Percentiles rank a stretch among this genome's conserved stretches.
Conservation (phyloP, 768 basidiomycete genomes). For the Pleurotus sapidus region DNA sequence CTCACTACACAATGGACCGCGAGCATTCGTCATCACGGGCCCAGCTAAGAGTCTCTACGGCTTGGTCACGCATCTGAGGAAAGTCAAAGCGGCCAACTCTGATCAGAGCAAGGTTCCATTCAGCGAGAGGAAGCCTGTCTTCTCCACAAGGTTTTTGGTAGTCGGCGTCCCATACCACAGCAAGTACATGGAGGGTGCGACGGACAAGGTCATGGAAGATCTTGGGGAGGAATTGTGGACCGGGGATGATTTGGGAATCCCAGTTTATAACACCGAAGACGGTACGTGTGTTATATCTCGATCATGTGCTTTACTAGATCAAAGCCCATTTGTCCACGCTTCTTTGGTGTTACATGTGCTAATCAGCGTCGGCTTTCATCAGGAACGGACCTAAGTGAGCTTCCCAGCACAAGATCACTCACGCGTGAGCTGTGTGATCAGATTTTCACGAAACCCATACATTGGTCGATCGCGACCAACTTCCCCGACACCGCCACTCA, state of each 20-base stretch:
- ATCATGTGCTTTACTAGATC: conserved; percentile 13
- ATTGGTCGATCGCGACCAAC: conserved; percentile 88
- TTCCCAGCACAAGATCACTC: conserved; percentile 53
- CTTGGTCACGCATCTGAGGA: conserved; percentile 86
- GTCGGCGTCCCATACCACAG: conserved; percentile 97
- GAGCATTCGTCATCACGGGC: conserved; percentile 90
- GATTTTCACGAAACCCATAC: conserved; percentile 88
- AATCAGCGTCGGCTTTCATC: conserved; percentile 8
- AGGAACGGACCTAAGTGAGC: conserved; percentile 83
- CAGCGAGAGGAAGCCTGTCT: conserved; percentile 93
- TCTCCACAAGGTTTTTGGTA: conserved; percentile 91
- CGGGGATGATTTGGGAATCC: conserved; percentile 65
- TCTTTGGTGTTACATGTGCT: background rate
- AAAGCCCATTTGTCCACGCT: background rate
- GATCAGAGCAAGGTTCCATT: conserved; percentile 95
- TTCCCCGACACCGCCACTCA: conserved; percentile 93
- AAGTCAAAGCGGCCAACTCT: conserved; percentile 82
- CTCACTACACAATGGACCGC: conserved; percentile 91
- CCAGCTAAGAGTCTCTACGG: conserved; percentile 91
- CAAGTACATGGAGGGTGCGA: conserved; percentile 69
- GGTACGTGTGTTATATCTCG: conserved; percentile 49
- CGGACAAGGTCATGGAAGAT: conserved; percentile 76
- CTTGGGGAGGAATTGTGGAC: conserved; percentile 81
- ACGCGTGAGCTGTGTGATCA: conserved; percentile 90
- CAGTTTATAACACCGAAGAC: conserved; percentile 91